phyloP scores from a whole-genome alignment of 352 stramenopile species.

The Phytopythium vexans region DNA sequence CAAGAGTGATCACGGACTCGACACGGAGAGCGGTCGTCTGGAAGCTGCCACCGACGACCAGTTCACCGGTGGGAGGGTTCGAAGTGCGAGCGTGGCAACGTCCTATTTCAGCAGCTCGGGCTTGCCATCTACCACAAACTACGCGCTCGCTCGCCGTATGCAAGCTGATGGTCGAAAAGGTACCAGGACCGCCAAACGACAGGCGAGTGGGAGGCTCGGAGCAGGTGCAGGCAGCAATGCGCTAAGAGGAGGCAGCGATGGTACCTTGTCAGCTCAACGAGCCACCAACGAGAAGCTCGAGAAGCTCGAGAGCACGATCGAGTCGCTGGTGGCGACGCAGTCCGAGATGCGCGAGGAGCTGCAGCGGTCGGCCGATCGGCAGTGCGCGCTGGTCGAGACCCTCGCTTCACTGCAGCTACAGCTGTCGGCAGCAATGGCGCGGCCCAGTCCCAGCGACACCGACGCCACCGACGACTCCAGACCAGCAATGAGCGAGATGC shows the following conservation, averaged over 20 bases:
- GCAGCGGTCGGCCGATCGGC: slow-evolving; percentile 19
- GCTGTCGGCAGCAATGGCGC: neutral
- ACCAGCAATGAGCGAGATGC: slow-evolving; percentile 3
- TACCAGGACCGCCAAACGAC: no score
- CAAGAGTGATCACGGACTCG: no score
- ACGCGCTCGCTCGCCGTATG: no score
- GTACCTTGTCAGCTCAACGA: slow-evolving; percentile 10
- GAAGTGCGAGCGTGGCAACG: no score
- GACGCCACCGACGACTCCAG: slow-evolving; percentile 7
- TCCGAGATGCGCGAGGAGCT: slow-evolving; percentile 47
- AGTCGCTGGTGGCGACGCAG: slow-evolving; percentile 28
- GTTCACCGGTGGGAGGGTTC: no score
- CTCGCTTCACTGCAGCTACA: slow-evolving; percentile 19
- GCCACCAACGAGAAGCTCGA: slow-evolving; percentile 35
- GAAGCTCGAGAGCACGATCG: slow-evolving; percentile 43
- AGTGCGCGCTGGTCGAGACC: slow-evolving; percentile 34
- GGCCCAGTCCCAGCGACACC: neutral
- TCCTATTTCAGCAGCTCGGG: no score
- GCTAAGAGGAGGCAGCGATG: neutral
- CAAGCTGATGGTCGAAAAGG: no score
- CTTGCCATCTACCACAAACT: no score
- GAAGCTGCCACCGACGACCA: no score
- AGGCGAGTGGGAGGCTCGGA: no score
- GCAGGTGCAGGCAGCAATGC: no score
- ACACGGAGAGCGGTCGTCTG: no score